Evolutionary conservation across 2,329 filamentous ascomycete species (phyloP).

Genomic region (Amesomyces nigricolor): DNA sequence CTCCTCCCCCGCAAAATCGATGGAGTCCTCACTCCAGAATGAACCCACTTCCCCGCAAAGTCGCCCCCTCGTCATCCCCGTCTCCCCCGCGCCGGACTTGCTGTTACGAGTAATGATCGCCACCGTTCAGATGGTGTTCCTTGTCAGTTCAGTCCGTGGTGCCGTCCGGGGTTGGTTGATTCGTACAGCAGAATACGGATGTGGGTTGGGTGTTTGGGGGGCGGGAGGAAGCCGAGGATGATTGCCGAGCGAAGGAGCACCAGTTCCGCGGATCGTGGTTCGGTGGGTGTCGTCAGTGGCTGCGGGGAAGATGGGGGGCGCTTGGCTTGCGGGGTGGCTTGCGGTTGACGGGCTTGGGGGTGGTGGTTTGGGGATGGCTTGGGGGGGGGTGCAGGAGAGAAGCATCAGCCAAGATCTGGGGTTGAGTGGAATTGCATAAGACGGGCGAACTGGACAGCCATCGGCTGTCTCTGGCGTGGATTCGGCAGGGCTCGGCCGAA

Average conservation of each 20-base stretch:
- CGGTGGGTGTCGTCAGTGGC: neutral
- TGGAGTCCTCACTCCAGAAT: neutral
- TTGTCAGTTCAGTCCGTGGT: too few relatives aligned
- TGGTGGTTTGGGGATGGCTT: too few relatives aligned
- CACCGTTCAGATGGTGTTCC: neutral
- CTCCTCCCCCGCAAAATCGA: slow-evolving; percentile 1
- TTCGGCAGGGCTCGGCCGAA: too few relatives aligned
- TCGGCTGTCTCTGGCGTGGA: too few relatives aligned
- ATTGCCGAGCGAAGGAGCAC: neutral
- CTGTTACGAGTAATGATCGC: neutral
- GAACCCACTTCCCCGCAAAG: slow-evolving; percentile 7
- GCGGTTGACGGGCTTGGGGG: too few relatives aligned
- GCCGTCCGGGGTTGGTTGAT: too few relatives aligned
- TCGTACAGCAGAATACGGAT: too few relatives aligned
- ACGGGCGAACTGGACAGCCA: too few relatives aligned
- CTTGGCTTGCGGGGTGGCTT: too few relatives aligned
- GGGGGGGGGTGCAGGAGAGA: neutral
- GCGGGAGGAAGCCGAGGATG: neutral
- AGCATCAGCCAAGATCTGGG: neutral
- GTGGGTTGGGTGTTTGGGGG: too few relatives aligned
- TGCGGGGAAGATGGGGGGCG: neutral
- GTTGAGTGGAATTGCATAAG: neutral
- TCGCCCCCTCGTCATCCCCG: neutral
- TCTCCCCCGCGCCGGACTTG: neutral
- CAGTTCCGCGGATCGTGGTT: too few relatives aligned